Base-by-base conservation (phyloP, 2,329 filamentous ascomycete genomes). In the Epichloe uncinata region DNA sequence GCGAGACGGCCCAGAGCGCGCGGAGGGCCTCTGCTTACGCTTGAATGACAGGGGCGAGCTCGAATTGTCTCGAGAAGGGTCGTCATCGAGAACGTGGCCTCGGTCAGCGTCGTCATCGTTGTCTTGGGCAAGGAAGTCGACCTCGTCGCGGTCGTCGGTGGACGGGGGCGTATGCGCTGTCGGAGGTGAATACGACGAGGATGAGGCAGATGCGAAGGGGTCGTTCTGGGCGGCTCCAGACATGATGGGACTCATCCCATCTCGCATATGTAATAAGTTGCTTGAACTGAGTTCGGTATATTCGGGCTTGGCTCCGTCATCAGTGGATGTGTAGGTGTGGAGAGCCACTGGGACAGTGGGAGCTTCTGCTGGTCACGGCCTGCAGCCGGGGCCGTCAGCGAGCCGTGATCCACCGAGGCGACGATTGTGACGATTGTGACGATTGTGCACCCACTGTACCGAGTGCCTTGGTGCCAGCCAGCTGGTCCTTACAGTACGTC, bases 31-130 rank as follows among this genome's bases (percentile, higher is more conserved):
- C 57, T 79, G 75, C 55, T 79, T 83, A 60, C 84, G 81, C 70
- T 87, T 87, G 69, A 87, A 88, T 35, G 83, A 84, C 48, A 85
- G 67, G 30, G 74, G 70, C 45, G 77, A 71, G 49, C 68, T 66
- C 35, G 77, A 60, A 42, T 71, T 68, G 47, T 70, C 66, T 49
- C 71, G 68, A 51, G 82, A 65, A 18, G 80, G 78, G 61, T 84
- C 79, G 45, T 78, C 71, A 42, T 68, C 69, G 48, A 83, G 68
- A 36, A 79, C 55, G 47, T 65, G 62, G 48, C 58, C 58, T 40
- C 60, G 54, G 51, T 42, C 55, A 55, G 58, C 59, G 51, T 22
- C 22, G 22, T 22, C 22, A 50, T 53, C 48, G 53, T 62, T 54
- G 53, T 73, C 68, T 56, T 74, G 69, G 54, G 62, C 60, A 9